phyloP scores from a whole-genome alignment of 352 stramenopile genomes.

The Globisporangium takayamanum region DNA sequence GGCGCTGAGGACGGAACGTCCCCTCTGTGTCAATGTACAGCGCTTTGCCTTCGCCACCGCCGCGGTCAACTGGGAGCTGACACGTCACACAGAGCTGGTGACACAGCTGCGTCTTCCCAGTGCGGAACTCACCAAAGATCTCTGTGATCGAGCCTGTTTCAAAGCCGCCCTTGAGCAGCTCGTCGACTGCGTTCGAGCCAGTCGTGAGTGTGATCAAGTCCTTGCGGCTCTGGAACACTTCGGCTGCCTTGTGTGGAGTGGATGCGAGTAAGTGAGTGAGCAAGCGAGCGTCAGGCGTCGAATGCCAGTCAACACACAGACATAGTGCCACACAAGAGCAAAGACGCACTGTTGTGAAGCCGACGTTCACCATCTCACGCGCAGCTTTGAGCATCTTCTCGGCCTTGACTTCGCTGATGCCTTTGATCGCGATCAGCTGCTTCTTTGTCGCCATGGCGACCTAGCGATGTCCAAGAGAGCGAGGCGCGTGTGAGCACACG shows the following conservation, averaged over 20 bases:
- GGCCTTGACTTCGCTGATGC: conserved; percentile 98
- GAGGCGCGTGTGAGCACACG: no score
- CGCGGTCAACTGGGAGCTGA: conserved; percentile 95
- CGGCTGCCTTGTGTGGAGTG: conserved; percentile 49
- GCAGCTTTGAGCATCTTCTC: conserved; percentile 98
- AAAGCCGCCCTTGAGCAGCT: conserved; percentile 92
- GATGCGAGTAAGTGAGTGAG: no score
- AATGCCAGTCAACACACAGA: background rate
- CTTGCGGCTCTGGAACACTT: conserved; percentile 85
- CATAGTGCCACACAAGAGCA: background rate
- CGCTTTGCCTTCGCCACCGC: conserved; percentile 96
- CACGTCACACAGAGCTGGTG: conserved; percentile 99
- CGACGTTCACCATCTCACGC: conserved; percentile 96
- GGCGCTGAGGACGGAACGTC: conserved; percentile 95
- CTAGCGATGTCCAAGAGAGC: conserved; percentile 12
- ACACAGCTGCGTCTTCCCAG: conserved; percentile 99
- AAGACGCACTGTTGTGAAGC: conserved; percentile 96
- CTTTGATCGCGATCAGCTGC: conserved; percentile 97
- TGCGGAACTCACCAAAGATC: conserved; percentile 99
- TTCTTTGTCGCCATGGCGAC: conserved; percentile 96
- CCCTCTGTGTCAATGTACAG: conserved; percentile 99
- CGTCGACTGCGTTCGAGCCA: conserved; percentile 85
- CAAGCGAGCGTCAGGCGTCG: background rate
- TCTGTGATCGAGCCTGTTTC: conserved; percentile 98
- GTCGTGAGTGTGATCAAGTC: conserved; percentile 94